phyloP scores from a whole-genome alignment of 2,329 filamentous ascomycete species.

The Ophiostoma sp. region DNA sequence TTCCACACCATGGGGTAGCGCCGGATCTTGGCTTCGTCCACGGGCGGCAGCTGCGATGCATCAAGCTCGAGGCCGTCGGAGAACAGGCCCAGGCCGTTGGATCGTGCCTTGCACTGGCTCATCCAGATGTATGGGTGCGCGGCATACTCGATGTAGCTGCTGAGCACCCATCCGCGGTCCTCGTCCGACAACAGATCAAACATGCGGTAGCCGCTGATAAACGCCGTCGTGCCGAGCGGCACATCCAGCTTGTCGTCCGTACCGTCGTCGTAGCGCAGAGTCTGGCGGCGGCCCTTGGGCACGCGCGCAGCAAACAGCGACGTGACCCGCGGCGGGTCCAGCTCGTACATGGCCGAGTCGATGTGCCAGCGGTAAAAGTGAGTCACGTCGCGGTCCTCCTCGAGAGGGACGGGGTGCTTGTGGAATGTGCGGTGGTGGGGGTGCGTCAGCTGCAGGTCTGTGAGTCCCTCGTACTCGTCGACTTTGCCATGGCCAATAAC shows the following conservation, averaged over 20 bases:
- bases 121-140: constrained; percentile 81
- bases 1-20: constrained; percentile 73
- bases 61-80: constrained; percentile 52
- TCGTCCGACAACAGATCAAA: constrained; percentile 59
- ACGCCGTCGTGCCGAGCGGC: constrained; percentile 70
- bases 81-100: constrained; percentile 64
- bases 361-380: constrained; percentile 74
- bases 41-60: constrained; percentile 53
- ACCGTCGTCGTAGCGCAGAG: constrained; percentile 67
- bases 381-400: constrained; percentile 45
- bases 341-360: constrained; percentile 69
- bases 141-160: constrained; percentile 65
- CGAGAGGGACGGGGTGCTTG: constrained; percentile 52
- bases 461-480: constrained; percentile 62
- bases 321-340: constrained; percentile 67
- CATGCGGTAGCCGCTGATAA: constrained; percentile 65
- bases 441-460: constrained; percentile 62
- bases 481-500: constrained; percentile 72
- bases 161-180: constrained; percentile 62
- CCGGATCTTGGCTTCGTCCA: constrained; percentile 62
- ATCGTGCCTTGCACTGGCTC: constrained; percentile 58
- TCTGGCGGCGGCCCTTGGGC: constrained; percentile 49
- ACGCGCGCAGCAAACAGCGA: constrained; percentile 66
- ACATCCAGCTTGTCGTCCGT: constrained; percentile 61
- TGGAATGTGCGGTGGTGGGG: constrained; percentile 76